phyloP scores from a whole-genome alignment of 805 yeast genomes.

The Candida chauliodis region DNA sequence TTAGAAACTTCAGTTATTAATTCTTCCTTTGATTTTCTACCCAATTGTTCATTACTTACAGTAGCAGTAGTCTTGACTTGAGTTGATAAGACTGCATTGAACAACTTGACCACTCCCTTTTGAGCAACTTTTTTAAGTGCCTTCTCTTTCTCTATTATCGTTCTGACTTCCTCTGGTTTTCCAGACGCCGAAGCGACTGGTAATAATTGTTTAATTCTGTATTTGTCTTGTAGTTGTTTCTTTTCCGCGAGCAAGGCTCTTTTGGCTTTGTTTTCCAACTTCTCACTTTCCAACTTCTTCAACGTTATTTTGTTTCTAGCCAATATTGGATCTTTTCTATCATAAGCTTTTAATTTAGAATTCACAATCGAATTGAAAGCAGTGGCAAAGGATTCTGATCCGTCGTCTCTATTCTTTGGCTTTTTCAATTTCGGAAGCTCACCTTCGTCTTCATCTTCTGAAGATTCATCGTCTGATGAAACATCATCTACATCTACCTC shows the following conservation, averaged over 20 bases:
- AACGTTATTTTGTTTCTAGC: constrained; percentile 73
- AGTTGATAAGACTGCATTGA: constrained; percentile 78
- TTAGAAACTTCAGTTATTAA: constrained; percentile 77
- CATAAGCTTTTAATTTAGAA: constrained; percentile 84
- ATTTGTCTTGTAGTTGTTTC: constrained; percentile 60
- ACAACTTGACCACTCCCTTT: constrained; percentile 79
- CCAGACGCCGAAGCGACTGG: constrained; percentile 51
- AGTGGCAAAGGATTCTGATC: constrained; percentile 70
- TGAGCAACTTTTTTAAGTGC: constrained; percentile 77
- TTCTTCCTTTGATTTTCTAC: constrained; percentile 52
- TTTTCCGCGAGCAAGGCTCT: constrained; percentile 68
- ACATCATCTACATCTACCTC: constrained; percentile 12
- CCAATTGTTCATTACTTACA: constrained; percentile 42
- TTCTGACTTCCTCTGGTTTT: constrained; percentile 54
- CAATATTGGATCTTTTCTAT: constrained; percentile 84
- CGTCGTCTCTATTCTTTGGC: constrained; percentile 59
- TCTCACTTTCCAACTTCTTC: constrained; percentile 74
- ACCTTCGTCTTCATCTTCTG: constrained; percentile 27
- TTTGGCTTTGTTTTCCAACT: constrained; percentile 80
- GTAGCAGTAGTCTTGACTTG: constrained; percentile 61
- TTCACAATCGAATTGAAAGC: constrained; percentile 84
- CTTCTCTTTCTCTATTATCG: constrained; percentile 62
- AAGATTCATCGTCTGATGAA: constrained; percentile 12
- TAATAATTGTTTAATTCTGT: constrained; percentile 63
- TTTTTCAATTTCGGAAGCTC: constrained; percentile 50